Evolutionary conservation across 2,329 filamentous ascomycete species (phyloP), one percentile per base, ranked within the genome.

Genomic region (Xylariaceae sp.): DNA sequence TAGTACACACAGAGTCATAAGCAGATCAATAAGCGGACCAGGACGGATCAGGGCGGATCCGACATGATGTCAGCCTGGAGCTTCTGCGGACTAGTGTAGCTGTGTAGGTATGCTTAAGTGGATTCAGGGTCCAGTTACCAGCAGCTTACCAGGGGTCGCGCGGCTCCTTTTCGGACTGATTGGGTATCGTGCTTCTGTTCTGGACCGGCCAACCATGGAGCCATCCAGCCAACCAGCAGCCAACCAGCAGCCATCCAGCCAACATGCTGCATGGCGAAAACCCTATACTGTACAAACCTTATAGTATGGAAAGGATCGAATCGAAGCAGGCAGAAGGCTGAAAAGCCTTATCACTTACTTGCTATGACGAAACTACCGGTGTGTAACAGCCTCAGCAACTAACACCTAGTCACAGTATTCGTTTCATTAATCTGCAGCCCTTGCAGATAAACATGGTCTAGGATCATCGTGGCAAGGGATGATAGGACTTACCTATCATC

Each of bases 161-260:
- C 61, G 61, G 61, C 59, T 60, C 57, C 61, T 62, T 57, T 50
- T 62, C 61, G 61, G 59, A 47, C 51, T 55, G 48, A 54, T 50
- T 51, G 40, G 32, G 32, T 16, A 12, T 37, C 32, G 32, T 37
- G 32, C 32, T 37, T 4, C 32, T 37, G 5, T 3, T n/a, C n/a
- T n/a, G n/a, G n/a, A n/a, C n/a, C n/a, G n/a, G n/a, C n/a, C n/a
- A n/a, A n/a, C n/a, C n/a, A n/a, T n/a, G n/a, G n/a, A n/a, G n/a
- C n/a, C n/a, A n/a, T n/a, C n/a, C n/a, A n/a, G n/a, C n/a, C n/a
- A n/a, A n/a, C n/a, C n/a, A n/a, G n/a, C n/a, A n/a, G n/a, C n/a
- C n/a, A n/a, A n/a, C n/a, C n/a, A n/a, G n/a, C n/a, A n/a, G n/a
- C n/a, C n/a, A n/a, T n/a, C n/a, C n/a, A n/a, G n/a, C 32, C 32